These are phyloP conservation scores for Vinca minor DNA, from an alignment of 257 asterid species.

Conservation along the genomic window DNA sequence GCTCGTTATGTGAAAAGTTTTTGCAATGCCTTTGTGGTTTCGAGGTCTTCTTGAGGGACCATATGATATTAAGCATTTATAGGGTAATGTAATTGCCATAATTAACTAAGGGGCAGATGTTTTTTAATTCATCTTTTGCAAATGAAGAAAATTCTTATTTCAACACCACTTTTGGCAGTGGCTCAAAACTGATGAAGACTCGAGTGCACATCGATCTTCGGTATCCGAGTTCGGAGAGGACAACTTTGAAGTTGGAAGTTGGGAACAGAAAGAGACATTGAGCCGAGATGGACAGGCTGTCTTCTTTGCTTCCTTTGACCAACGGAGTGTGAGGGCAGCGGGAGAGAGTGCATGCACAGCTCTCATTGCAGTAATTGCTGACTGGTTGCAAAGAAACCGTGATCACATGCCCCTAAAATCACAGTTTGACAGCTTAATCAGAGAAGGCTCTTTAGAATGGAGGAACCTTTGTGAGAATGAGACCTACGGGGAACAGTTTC, in stretches of 20 bases:
- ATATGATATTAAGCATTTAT: background rate
- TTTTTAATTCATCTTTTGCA: no score
- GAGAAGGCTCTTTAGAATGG: constrained; percentile 95
- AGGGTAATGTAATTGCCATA: background rate
- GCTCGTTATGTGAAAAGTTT: background rate
- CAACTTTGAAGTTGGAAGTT: constrained; percentile 68
- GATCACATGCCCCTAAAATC: constrained; percentile 82
- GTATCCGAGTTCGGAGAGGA: constrained; percentile 88
- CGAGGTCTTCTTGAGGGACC: background rate
- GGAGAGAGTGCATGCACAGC: constrained; percentile 98
- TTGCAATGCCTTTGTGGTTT: background rate
- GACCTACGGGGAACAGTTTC: constrained; percentile 50
- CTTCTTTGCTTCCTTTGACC: constrained; percentile 92
- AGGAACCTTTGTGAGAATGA: constrained; percentile 82
- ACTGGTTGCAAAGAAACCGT: constrained; percentile 70
- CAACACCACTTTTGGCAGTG: constrained; percentile 33
- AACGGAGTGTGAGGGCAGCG: constrained; percentile 87
- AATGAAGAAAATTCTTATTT: no score
- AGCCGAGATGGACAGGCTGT: constrained; percentile 78
- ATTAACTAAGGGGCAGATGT: background rate
- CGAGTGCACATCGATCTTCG: constrained; percentile 45
- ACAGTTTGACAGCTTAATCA: constrained; percentile 69
- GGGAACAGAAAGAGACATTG: constrained; percentile 76
- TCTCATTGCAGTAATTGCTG: constrained; percentile 84
- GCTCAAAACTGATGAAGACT: constrained; percentile 63